Base-by-base conservation (phyloP, 2,329 filamentous ascomycete species). In the Verticillium nubilum region DNA sequence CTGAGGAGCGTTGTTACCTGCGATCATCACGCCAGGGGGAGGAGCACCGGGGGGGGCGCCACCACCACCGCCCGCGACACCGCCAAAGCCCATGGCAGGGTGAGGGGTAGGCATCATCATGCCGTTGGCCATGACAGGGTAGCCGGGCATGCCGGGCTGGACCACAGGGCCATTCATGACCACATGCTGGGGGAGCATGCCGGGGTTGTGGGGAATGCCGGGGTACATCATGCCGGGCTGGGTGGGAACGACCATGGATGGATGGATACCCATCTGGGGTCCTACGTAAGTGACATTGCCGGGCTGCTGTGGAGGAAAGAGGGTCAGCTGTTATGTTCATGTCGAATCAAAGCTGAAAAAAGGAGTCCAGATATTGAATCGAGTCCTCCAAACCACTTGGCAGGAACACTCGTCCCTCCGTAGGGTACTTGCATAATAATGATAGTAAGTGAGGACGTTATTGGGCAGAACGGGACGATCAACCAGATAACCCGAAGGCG, bases 341-440 rank as follows among this genome's bases (percentile, higher is more conserved):
- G 3, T 3, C 0, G 33, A 47, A 47, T 31, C 9, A 23, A 53
- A 28, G 28, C 6, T 2, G n/a, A 50, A 50, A 50, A 23, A 29
- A 28, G 52, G 26, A 29, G 52, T 6, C 13, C 25, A 23, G 25
- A 26, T 15, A 53, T 53, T 13, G 26, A 28, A 28, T 13, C 26
- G 15, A 53, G 25, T 13, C 4, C 13, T 19, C 26, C 12, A 7
- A 50, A 27, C 60, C 54, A 61, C 54, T 57, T 31, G 57, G 54
- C 19, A n/a, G 33, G n/a, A 50, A 50, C 5, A n/a, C 19, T 19
- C 27, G 57, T 57, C 53, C 54, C 19, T 54, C 10, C 25, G 19
- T 13, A 47, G 59, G 59, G 19, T 58, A 77, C 74, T 76, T 78
- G 75, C 75, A 76, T 78, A 73, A 59, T 73, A 76, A 47, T 57